These are phyloP conservation scores for Dryadomyces quercus-mongolicae DNA, from an alignment of 2,329 filamentous ascomycete species.

Conservation along the genomic window DNA sequence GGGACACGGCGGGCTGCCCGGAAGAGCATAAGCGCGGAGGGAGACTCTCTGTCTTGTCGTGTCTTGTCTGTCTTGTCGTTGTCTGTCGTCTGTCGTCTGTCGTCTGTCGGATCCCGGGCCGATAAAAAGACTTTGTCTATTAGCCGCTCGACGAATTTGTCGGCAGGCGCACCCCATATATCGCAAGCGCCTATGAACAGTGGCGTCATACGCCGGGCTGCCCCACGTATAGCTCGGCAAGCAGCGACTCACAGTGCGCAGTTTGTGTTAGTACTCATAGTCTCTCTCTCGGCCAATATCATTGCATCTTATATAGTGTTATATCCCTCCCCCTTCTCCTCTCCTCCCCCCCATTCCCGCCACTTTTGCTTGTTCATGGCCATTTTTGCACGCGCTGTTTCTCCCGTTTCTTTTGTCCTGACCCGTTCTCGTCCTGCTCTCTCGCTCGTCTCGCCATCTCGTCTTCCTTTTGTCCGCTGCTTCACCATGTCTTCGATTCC, in stretches of 20 bases:
- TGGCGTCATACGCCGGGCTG: too few species aligned
- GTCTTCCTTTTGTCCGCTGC: background rate
- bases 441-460: background rate
- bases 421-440: background rate
- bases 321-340: too few species aligned
- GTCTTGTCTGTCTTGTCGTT: background rate
- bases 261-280: too few species aligned
- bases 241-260: too few species aligned
- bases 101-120: conserved; percentile 50
- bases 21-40: background rate
- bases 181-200: conserved; percentile 70
- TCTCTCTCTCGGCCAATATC: too few species aligned
- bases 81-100: background rate
- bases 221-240: too few species aligned
- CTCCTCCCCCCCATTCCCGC: background rate
- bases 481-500: conserved; percentile 27
- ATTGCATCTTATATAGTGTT: too few species aligned
- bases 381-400: background rate
- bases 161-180: conserved; percentile 67
- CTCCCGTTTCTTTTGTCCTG: background rate
- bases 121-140: background rate
- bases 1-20: background rate
- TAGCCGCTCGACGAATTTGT: background rate
- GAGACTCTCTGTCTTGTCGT: background rate
- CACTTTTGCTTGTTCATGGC: background rate